phyloP scores from a whole-genome alignment of 192 early-diverging fungal species.

The Coemansia sp. region DNA sequence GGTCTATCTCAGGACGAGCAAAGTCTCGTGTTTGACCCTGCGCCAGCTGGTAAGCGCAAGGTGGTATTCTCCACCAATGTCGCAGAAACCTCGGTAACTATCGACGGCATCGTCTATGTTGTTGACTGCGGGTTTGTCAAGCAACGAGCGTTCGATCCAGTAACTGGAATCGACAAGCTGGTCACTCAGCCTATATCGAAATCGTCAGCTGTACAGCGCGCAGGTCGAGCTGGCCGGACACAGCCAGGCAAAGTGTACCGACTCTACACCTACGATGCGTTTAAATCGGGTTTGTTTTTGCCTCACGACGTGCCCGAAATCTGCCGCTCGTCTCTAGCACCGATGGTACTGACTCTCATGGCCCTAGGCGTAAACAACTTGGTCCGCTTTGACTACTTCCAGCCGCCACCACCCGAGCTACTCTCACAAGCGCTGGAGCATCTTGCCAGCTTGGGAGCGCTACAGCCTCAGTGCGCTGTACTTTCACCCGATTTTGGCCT shows the following conservation, averaged over 20 bases:
- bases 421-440: slow-evolving; percentile 86
- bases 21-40: slow-evolving; percentile 87
- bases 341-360: slow-evolving; percentile 85
- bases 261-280: slow-evolving; percentile 90
- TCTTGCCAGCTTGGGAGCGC: slow-evolving; percentile 81
- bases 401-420: slow-evolving; percentile 92
- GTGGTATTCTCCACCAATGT: slow-evolving; percentile 96
- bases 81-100: slow-evolving; percentile 95
- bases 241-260: slow-evolving; percentile 93
- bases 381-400: slow-evolving; percentile 96
- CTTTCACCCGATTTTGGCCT: slow-evolving; percentile 85
- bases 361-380: slow-evolving; percentile 93
- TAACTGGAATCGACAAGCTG: slow-evolving; percentile 90
- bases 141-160: slow-evolving; percentile 89
- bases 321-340: slow-evolving; percentile 83
- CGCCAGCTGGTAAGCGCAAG: slow-evolving; percentile 80
- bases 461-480: slow-evolving; percentile 83
- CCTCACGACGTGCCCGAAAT: slow-evolving; percentile 94
- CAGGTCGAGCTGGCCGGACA: slow-evolving; percentile 92
- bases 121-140: slow-evolving; percentile 94
- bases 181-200: slow-evolving; percentile 87
- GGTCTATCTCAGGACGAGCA: slow-evolving; percentile 88
- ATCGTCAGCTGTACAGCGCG: slow-evolving; percentile 88
- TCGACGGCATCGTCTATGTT: slow-evolving; percentile 94
- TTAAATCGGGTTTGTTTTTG: slow-evolving; percentile 84